Percentiles rank a stretch among this genome's conserved stretches.
These are phyloP conservation scores for Santalum album DNA, from an alignment of 164 flowering plant species.

Conservation along the genomic window DNA sequence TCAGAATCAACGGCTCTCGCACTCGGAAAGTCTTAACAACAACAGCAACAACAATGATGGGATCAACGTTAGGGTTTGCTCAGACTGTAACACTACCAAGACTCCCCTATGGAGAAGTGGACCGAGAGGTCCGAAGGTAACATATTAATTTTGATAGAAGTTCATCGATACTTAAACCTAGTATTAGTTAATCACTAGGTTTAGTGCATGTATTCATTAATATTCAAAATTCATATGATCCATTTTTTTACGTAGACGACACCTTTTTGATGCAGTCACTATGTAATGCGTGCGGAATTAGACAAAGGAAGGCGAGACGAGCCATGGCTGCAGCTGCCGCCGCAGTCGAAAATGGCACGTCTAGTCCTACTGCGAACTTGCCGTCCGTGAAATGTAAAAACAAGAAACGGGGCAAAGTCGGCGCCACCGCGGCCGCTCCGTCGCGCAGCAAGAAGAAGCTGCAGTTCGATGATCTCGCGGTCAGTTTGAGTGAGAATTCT, in stretches of 20 bases:
- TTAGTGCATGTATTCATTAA: too few species aligned
- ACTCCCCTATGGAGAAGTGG: constrained; percentile 73
- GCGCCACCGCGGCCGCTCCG: constrained; percentile 2
- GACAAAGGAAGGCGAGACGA: constrained; percentile 76
- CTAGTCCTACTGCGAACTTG: constrained; percentile 3
- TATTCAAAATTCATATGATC: background rate
- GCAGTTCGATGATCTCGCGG: constrained; percentile 52
- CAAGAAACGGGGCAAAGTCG: constrained; percentile 46
- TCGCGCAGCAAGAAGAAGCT: constrained; percentile 20
- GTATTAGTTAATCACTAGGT: too few species aligned
- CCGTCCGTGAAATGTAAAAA: constrained; percentile 13
- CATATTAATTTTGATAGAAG: too few species aligned
- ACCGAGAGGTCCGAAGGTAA: constrained; percentile 83
- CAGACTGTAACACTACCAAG: constrained; percentile 50
- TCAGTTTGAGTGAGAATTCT: constrained; percentile 43
- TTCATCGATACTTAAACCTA: too few species aligned
- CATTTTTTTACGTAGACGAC: background rate
- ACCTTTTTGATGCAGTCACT: constrained; percentile 43
- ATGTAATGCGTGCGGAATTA: constrained; percentile 85
- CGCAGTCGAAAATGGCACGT: constrained; percentile 28
- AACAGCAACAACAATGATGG: constrained; percentile 21
- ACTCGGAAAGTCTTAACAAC: constrained; percentile 6
- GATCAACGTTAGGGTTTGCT: constrained; percentile 42
- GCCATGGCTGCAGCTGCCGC: constrained; percentile 56
- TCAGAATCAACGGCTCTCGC: constrained; percentile 9